A percentile compares a stretch with the other conserved stretches of the same genome.
Conservation (phyloP, 2,329 filamentous ascomycete species). For the Arthrobotrys sinensis region DNA sequence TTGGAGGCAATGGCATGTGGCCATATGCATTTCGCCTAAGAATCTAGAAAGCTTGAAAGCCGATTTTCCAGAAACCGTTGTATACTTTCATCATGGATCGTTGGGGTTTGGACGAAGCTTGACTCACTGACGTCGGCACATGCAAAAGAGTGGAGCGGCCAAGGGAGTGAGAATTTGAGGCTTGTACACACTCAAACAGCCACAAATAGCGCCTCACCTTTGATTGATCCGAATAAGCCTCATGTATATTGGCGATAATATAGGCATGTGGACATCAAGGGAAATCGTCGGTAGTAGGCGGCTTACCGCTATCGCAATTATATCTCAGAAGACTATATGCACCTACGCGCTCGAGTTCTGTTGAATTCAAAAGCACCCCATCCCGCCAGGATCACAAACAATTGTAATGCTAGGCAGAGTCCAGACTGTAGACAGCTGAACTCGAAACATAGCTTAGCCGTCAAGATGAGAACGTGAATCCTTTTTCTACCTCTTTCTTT, state of each 20-base stretch:
- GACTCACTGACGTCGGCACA: constrained; percentile 60
- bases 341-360: not conserved
- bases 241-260: constrained; percentile 36
- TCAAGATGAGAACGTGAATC: no score
- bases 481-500: no score
- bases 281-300: constrained; percentile 3
- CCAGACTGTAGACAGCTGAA: no score
- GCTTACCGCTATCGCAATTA: constrained; percentile 3
- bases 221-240: constrained; percentile 36
- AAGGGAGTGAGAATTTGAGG: constrained; percentile 51
- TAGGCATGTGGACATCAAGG: constrained; percentile 35
- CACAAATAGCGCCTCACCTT: constrained; percentile 46
- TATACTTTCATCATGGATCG: constrained; percentile 1
- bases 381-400: no score
- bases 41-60: constrained; percentile 14
- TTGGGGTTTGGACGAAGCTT: constrained; percentile 32
- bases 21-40: constrained; percentile 13
- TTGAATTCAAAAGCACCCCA: not conserved
- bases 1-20: constrained; percentile 49
- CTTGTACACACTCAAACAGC: constrained; percentile 38
- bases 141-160: constrained; percentile 43
- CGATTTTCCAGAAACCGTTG: constrained; percentile 16
- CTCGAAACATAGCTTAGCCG: no score
- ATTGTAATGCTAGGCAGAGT: no score
- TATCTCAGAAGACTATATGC: not conserved